Evolutionary conservation across 1,139 yeast genomes (phyloP).

Genomic region (Candida anutae): DNA sequence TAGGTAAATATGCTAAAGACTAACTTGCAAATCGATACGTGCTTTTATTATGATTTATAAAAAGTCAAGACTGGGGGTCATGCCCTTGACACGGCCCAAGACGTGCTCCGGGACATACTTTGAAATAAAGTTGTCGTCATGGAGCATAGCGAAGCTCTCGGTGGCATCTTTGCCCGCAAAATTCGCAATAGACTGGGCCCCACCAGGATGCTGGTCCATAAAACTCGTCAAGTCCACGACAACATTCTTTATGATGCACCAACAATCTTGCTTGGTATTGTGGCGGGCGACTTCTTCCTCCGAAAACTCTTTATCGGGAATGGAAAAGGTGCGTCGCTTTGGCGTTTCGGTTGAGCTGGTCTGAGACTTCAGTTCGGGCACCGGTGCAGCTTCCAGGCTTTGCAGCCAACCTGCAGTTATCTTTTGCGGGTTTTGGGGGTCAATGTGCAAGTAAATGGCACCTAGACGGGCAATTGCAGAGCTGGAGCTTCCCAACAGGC

Average conservation of each 20-base stretch:
- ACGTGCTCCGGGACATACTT: constrained; percentile 42
- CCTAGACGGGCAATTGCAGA: constrained; percentile 21
- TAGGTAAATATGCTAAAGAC: too few relatives aligned
- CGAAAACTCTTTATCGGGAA: constrained; percentile 38
- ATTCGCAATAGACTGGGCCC: constrained; percentile 58
- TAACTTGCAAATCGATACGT: too few relatives aligned
- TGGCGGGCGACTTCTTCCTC: constrained; percentile 58
- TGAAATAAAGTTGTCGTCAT: constrained; percentile 46
- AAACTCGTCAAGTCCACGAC: constrained; percentile 82
- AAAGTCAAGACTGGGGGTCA: constrained; percentile 29
- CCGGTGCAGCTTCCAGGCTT: constrained; percentile 2
- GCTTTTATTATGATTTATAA: too few relatives aligned
- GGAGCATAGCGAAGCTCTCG: constrained; percentile 61
- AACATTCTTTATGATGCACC: constrained; percentile 81
- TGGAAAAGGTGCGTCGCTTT: constrained; percentile 14
- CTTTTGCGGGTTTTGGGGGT: constrained; percentile 24
- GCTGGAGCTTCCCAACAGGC: constrained; percentile 13
- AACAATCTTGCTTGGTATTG: constrained; percentile 57
- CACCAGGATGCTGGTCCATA: constrained; percentile 83
- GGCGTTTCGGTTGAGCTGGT: constrained; percentile 1
- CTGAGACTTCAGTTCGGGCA: constrained; percentile 1
- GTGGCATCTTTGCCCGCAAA: constrained; percentile 93
- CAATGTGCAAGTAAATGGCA: constrained; percentile 40
- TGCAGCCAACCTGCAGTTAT: constrained; percentile 23
- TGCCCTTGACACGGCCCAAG: constrained; percentile 44